Base-by-base conservation (phyloP, 495 filamentous ascomycete species). In the Aspergillus homomorphus region DNA sequence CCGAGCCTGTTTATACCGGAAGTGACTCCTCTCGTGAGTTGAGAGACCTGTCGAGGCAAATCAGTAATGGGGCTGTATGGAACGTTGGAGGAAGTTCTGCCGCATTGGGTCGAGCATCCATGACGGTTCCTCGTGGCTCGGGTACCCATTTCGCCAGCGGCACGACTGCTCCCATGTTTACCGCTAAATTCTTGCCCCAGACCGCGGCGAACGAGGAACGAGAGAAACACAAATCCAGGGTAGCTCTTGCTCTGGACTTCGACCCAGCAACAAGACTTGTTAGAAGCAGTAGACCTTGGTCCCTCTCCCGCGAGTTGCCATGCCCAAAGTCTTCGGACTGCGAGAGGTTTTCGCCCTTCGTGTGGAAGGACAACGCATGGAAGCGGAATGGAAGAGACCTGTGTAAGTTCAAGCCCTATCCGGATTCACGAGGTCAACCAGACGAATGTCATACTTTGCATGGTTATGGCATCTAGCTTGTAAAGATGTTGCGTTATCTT, bases 231-330 rank as follows among this genome's bases (percentile, higher is more conserved):
- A 85, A 91, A 62, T 82, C 82, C 38, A 84, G 94, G 18, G 65
- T 98, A 41, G 94, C 95, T 9, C 72, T 88, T 38, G 94, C 94
- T 4, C 79, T 96, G 18, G 87, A 89, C n/a, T 78, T 98, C 57
- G 89, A 98, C 66, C 84, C 82, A 53, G 74, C 81, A 28, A 73
- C 74, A 53, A 80, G 83, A 62, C 74, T 89, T 8, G 76, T 92
- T 45, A 76, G 74, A 53, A 78, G 65, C 21, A 72, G 62, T 54
- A 60, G 62, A 10, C 48, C 55, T 21, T 60, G 57, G 51, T 45
- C 59, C n/a, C 23, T 59, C 46, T 43, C 60, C 18, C 58, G 67
- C 26, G 58, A 51, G 16, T 49, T 54, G 4, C 65, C 60, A 21
- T 66, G 60, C 55, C 74, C 72, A 24, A 59, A 65, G 16, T 75